Percentiles rank a stretch among this genome's conserved stretches.
Conservation (phyloP, 768 basidiomycete genomes). For the Sistotremastrum niveocremeum region DNA sequence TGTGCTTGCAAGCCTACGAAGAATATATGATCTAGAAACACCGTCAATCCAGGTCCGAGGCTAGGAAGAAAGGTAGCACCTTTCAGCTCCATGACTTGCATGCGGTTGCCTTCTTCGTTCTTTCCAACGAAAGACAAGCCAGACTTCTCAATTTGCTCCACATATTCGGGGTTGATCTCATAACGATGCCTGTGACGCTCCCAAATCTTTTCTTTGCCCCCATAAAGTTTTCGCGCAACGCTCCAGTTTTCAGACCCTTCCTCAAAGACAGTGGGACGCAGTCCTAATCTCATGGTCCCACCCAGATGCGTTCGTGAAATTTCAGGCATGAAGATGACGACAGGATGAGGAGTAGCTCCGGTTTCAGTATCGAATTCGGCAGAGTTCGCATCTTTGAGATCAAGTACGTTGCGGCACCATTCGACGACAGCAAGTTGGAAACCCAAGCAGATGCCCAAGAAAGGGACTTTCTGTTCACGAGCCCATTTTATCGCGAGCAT, state of each 20-base stretch:
- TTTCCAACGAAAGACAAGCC: slow-evolving; percentile 76
- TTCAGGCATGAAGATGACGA: slow-evolving; percentile 97
- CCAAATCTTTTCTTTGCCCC: slow-evolving; percentile 71
- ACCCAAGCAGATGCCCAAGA: slow-evolving; percentile 92
- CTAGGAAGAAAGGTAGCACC: slow-evolving; percentile 33
- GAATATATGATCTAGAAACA: slow-evolving; percentile 69
- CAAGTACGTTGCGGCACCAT: slow-evolving; percentile 79
- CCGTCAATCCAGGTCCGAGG: neutral
- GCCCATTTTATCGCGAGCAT: slow-evolving; percentile 97
- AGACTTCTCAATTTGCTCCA: slow-evolving; percentile 51
- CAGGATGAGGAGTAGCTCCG: slow-evolving; percentile 30
- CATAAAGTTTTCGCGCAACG: slow-evolving; percentile 68
- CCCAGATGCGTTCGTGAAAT: slow-evolving; percentile 97
- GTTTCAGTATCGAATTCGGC: slow-evolving; percentile 59
- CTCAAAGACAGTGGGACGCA: slow-evolving; percentile 90
- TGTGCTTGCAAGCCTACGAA: slow-evolving; percentile 93
- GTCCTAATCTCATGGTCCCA: slow-evolving; percentile 98
- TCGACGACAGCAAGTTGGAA: slow-evolving; percentile 96
- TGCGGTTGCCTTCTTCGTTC: slow-evolving; percentile 92
- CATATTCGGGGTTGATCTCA: slow-evolving; percentile 87
- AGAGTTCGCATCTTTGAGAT: slow-evolving; percentile 72
- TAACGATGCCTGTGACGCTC: slow-evolving; percentile 94
- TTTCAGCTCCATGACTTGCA: slow-evolving; percentile 87
- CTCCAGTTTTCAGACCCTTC: slow-evolving; percentile 56
- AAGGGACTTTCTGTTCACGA: slow-evolving; percentile 86